These are phyloP conservation scores for Berberis vulgaris DNA, from an alignment of 164 flowering plant species.

Conservation along the genomic window DNA sequence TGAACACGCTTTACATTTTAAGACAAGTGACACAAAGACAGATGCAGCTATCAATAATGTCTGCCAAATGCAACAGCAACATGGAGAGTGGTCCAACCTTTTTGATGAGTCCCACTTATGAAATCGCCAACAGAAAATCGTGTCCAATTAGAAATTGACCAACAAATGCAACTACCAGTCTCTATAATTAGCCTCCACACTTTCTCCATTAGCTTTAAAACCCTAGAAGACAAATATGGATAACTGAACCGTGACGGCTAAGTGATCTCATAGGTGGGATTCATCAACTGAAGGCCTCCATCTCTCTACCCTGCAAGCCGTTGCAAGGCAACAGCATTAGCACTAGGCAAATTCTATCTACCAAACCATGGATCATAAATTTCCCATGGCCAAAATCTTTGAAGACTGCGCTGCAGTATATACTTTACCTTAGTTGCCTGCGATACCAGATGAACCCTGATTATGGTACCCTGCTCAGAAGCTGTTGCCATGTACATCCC, in stretches of 20 bases:
- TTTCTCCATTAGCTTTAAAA: no score
- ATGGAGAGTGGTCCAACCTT: neutral
- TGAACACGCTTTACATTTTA: neutral
- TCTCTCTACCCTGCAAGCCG: neutral
- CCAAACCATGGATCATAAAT: neutral
- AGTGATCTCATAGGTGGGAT: neutral
- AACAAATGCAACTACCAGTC: no score
- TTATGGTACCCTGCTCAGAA: slow-evolving; percentile 90
- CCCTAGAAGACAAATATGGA: no score
- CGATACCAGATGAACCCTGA: slow-evolving; percentile 81
- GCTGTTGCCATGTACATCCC: slow-evolving; percentile 91
- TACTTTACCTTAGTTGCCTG: slow-evolving; percentile 68
- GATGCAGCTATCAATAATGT: neutral
- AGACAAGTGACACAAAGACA: no score
- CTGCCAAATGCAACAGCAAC: neutral
- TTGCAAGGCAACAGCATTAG: neutral
- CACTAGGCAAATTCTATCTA: neutral
- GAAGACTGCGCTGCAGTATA: neutral
- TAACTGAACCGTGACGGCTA: no score
- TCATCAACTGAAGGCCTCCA: neutral
- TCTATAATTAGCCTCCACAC: neutral
- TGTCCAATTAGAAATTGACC: neutral
- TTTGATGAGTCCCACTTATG: neutral
- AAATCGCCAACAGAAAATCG: neutral
- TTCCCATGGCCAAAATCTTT: neutral